phyloP scores from a whole-genome alignment of 2,329 filamentous ascomycete species.

The Ascosphaera apis region DNA sequence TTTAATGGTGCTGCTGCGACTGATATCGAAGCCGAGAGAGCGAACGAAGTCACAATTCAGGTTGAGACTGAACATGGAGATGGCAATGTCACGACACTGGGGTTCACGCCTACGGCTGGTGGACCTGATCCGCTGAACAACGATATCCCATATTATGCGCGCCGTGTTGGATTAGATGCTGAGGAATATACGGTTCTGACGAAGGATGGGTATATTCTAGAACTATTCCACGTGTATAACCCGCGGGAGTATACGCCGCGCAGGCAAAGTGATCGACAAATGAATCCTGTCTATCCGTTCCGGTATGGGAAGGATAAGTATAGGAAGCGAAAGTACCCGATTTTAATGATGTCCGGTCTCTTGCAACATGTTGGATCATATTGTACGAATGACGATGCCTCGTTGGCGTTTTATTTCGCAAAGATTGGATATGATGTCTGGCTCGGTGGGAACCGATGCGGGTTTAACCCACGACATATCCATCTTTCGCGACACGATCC shows the following conservation, averaged over 20 bases:
- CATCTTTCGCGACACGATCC: slow-evolving; percentile 52
- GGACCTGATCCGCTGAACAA: slow-evolving; percentile 57
- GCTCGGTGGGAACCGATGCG: slow-evolving; percentile 84
- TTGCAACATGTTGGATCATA: slow-evolving; percentile 75
- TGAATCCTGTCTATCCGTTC: slow-evolving; percentile 14
- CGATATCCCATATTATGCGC: slow-evolving; percentile 67
- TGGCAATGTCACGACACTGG: too few species aligned
- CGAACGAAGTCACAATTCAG: slow-evolving; percentile 13
- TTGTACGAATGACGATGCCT: slow-evolving; percentile 74
- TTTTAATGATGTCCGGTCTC: slow-evolving; percentile 70
- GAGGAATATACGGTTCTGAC: slow-evolving; percentile 71
- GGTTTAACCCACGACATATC: slow-evolving; percentile 55
- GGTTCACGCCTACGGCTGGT: slow-evolving; percentile 55
- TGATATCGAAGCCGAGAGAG: slow-evolving; percentile 9
- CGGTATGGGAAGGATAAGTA: slow-evolving; percentile 9
- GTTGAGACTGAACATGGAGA: slow-evolving; percentile 15
- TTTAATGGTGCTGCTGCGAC: too few species aligned
- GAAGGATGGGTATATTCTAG: slow-evolving; percentile 79
- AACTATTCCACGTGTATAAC: slow-evolving; percentile 74
- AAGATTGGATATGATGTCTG: slow-evolving; percentile 89
- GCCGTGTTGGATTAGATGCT: slow-evolving; percentile 65
- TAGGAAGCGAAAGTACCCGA: slow-evolving; percentile 46
- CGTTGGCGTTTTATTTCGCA: slow-evolving; percentile 73
- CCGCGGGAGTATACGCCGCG: slow-evolving; percentile 45
- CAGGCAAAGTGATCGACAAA: slow-evolving; percentile 18